phyloP scores from a whole-genome alignment of 2,329 filamentous ascomycete species.

The Lecanoromycetidae sp. region DNA sequence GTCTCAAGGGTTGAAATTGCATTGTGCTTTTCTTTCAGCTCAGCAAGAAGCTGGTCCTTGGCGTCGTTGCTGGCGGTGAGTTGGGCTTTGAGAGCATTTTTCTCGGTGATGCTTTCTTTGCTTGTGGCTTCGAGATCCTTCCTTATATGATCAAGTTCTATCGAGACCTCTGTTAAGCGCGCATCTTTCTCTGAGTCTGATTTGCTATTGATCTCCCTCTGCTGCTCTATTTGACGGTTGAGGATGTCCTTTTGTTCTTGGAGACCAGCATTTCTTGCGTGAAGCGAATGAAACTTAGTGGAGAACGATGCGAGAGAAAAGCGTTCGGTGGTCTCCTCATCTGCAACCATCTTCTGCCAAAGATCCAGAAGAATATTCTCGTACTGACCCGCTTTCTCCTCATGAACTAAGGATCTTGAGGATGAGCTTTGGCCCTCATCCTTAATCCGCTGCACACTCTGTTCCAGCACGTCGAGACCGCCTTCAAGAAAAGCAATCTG shows the following conservation, averaged over 20 bases:
- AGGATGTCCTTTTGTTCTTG: slow-evolving; percentile 83
- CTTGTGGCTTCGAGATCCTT: slow-evolving; percentile 48
- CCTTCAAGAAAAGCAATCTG: slow-evolving; percentile 59
- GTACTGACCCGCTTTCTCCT: slow-evolving; percentile 21
- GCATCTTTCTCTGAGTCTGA: slow-evolving; percentile 52
- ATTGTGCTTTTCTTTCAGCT: slow-evolving; percentile 5
- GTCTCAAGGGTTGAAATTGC: slow-evolving; percentile 2
- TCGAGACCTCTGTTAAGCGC: slow-evolving; percentile 34
- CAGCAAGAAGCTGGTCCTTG: slow-evolving; percentile 10
- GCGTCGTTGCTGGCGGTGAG: slow-evolving; percentile 20
- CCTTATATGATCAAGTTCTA: slow-evolving; percentile 48
- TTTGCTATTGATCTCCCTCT: slow-evolving; percentile 81
- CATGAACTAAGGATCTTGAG: slow-evolving; percentile 3
- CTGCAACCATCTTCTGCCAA: slow-evolving; percentile 47
- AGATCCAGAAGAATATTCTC: slow-evolving; percentile 41
- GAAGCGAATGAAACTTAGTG: slow-evolving; percentile 65
- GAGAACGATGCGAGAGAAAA: slow-evolving; percentile 69
- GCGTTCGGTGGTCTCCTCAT: slow-evolving; percentile 47
- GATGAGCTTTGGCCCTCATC: slow-evolving; percentile 5
- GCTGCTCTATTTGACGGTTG: slow-evolving; percentile 86
- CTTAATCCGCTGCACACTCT: slow-evolving; percentile 12
- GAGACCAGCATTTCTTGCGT: slow-evolving; percentile 61
- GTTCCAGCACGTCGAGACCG: slow-evolving; percentile 41
- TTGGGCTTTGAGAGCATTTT: slow-evolving; percentile 22
- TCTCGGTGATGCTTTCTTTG: slow-evolving; percentile 25